Percentiles rank a stretch among this genome's conserved stretches.
Evolutionary conservation across 208 protist species (phyloP).

Genomic region (Kentomonas sorsogonicus): DNA sequence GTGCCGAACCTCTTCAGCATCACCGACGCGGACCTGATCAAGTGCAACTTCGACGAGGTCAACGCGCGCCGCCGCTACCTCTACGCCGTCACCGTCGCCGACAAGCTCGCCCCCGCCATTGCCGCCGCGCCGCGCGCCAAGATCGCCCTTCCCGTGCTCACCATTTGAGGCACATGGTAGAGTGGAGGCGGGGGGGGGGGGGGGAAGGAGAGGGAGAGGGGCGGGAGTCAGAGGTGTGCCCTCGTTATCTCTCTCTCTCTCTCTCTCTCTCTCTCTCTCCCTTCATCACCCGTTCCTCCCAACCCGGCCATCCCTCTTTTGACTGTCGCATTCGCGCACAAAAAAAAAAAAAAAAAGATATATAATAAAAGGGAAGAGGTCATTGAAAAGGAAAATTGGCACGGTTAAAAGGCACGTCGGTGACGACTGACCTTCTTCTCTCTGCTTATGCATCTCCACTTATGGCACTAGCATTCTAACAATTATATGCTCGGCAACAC

Average conservation of each 20-base stretch:
- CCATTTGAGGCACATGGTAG: slow-evolving; percentile 21
- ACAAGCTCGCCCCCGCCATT: slow-evolving; percentile 18
- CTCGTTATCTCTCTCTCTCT: neutral
- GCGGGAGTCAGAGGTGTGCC: neutral
- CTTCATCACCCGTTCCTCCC: neutral
- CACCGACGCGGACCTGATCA: slow-evolving; percentile 74
- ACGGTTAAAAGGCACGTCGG: no score
- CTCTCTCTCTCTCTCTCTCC: neutral
- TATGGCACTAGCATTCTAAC: no score
- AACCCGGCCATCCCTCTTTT: neutral
- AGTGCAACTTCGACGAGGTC: slow-evolving; percentile 75
- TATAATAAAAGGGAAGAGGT: no score
- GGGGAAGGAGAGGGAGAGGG: neutral
- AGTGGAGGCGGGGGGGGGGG: neutral
- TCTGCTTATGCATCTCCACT: no score
- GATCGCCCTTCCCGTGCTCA: slow-evolving; percentile 45
- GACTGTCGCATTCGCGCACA: neutral
- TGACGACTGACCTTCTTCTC: no score
- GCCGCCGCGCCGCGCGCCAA: slow-evolving; percentile 44
- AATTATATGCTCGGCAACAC: no score
- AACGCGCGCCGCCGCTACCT: slow-evolving; percentile 44
- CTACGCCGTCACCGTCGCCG: slow-evolving; percentile 32
- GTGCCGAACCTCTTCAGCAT: slow-evolving; percentile 74
- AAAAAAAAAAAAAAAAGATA: slow-evolving; percentile 8
- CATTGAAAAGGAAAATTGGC: no score